Evolutionary conservation across 495 filamentous ascomycete genomes (phyloP).

Genomic region (Parathielavia hyrcaniae): DNA sequence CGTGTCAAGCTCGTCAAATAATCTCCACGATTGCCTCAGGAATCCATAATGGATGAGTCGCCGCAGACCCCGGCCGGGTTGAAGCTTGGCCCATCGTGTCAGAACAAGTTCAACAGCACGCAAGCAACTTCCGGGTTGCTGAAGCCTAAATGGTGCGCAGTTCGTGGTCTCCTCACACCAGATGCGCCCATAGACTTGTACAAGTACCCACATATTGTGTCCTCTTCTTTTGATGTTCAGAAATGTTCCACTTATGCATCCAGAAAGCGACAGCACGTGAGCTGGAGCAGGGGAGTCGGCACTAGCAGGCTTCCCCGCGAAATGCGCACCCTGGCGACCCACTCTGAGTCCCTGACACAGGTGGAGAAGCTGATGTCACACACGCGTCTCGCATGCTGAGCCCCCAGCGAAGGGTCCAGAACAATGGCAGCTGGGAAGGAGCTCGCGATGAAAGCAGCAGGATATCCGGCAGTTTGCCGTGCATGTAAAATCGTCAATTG

Average conservation of each 20-base stretch:
- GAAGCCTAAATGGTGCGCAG: not conserved
- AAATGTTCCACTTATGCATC: constrained; percentile 7
- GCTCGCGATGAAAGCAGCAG: constrained; percentile 9
- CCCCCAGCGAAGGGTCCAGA: not conserved
- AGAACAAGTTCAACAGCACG: too few species aligned
- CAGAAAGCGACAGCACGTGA: not conserved
- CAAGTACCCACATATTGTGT: too few species aligned
- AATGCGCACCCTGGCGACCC: constrained; percentile 10
- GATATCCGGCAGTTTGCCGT: not conserved
- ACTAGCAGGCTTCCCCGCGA: constrained; percentile 29
- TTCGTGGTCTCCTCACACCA: too few species aligned
- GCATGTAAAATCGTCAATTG: constrained; percentile 27
- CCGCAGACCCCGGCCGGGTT: too few species aligned
- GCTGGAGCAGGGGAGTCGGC: constrained; percentile 7
- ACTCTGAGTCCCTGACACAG: constrained; percentile 22
- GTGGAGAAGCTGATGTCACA: constrained; percentile 31
- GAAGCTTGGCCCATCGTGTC: too few species aligned
- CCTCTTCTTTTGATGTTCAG: too few species aligned
- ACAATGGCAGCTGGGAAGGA: too few species aligned
- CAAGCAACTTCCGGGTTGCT: not conserved
- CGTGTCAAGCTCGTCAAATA: too few species aligned
- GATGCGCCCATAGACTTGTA: too few species aligned
- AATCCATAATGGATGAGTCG: too few species aligned
- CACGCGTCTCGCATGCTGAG: constrained; percentile 10
- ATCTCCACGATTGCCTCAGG: too few species aligned